These are phyloP conservation scores for Globisporangium abappressorium DNA, from an alignment of 352 stramenopile genomes.

Conservation along the genomic window DNA sequence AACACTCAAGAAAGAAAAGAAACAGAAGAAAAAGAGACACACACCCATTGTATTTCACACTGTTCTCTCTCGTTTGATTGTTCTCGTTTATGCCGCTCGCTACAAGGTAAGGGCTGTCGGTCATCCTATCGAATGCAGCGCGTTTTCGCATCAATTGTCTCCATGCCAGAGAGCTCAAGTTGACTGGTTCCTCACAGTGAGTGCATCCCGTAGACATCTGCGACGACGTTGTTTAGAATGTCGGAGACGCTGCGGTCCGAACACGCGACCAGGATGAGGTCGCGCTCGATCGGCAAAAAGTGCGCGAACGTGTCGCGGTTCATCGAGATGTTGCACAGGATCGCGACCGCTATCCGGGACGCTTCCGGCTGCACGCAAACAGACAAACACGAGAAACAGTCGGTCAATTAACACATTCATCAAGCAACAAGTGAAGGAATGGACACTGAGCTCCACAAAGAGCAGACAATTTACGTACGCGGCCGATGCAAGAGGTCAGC, in stretches of 20 bases:
- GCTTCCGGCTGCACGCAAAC: conserved; percentile 53
- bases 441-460: background rate
- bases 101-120: background rate
- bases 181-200: conserved; percentile 39
- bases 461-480: conserved; percentile 33
- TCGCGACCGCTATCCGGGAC: conserved; percentile 66
- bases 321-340: conserved; percentile 75
- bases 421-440: background rate
- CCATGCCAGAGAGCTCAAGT: background rate
- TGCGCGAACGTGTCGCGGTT: conserved; percentile 71
- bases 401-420: conserved; percentile 6
- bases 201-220: conserved; percentile 82
- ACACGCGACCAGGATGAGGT: conserved; percentile 67
- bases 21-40: background rate
- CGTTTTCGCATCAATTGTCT: background rate
- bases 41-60: background rate
- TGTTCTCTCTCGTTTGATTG: background rate
- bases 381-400: background rate
- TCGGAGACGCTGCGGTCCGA: conserved; percentile 76
- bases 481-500: conserved; percentile 67
- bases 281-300: conserved; percentile 77
- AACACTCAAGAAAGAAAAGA: background rate
- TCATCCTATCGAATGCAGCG: background rate
- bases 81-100: background rate
- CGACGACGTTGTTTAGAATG: conserved; percentile 79